phyloP scores from a whole-genome alignment of 2,329 filamentous ascomycete species.

The Exophiala spinifera region DNA sequence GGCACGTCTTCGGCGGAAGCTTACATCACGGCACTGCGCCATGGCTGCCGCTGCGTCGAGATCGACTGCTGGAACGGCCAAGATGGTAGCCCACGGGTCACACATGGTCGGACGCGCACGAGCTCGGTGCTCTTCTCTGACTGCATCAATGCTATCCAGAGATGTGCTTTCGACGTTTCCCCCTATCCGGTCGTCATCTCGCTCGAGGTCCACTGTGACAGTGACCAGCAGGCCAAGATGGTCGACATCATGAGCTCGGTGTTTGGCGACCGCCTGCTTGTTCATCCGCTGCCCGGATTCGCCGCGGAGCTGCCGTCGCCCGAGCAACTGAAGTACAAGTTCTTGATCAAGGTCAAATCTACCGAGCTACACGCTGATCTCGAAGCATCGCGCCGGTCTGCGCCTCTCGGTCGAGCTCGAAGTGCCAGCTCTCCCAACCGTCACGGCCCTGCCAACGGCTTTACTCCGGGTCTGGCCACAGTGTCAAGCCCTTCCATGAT shows the following conservation, averaged over 20 bases:
- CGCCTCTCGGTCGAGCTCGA: slow-evolving; percentile 46
- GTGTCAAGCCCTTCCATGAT: slow-evolving; percentile 45
- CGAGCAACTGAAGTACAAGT: slow-evolving; percentile 75
- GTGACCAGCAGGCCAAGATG: slow-evolving; percentile 81
- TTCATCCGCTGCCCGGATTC: slow-evolving; percentile 68
- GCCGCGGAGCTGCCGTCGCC: slow-evolving; percentile 74
- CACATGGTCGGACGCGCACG: slow-evolving; percentile 86
- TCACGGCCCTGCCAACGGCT: slow-evolving; percentile 38
- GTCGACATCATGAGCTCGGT: slow-evolving; percentile 81
- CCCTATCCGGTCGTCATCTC: slow-evolving; percentile 89
- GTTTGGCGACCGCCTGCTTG: slow-evolving; percentile 76
- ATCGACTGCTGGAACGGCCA: slow-evolving; percentile 97
- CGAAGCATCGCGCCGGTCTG: slow-evolving; percentile 43
- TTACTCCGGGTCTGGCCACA: slow-evolving; percentile 50
- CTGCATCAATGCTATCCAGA: slow-evolving; percentile 88
- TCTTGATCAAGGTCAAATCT: slow-evolving; percentile 93
- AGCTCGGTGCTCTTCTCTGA: slow-evolving; percentile 85
- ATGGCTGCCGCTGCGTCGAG: slow-evolving; percentile 91
- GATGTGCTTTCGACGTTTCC: slow-evolving; percentile 88
- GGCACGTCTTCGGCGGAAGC: slow-evolving; percentile 91
- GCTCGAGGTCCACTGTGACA: slow-evolving; percentile 88
- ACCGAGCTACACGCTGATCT: slow-evolving; percentile 56
- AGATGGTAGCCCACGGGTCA: slow-evolving; percentile 82
- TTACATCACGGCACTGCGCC: slow-evolving; percentile 83
- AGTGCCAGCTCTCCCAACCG: slow-evolving; percentile 75